A percentile compares a stretch with the other conserved stretches of the same genome.
These are phyloP conservation scores for Artemisia annua DNA, from an alignment of 129 eudicot genomes.

Conservation along the genomic window DNA sequence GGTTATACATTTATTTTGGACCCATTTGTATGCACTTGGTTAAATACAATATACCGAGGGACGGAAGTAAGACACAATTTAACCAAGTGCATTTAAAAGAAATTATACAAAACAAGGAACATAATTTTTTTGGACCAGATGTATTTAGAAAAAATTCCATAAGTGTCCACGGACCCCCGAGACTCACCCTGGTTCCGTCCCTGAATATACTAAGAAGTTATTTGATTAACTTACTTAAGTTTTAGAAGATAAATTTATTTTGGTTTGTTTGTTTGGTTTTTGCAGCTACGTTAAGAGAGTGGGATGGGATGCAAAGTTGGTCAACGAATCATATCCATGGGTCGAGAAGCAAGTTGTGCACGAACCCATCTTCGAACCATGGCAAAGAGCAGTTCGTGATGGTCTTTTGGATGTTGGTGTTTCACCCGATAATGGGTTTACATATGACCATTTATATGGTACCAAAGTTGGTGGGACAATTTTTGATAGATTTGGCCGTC, in stretches of 20 bases:
- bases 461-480: slow-evolving; percentile 92
- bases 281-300: slow-evolving; percentile 52
- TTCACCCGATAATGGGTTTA: slow-evolving; percentile 79
- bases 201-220: too few species aligned
- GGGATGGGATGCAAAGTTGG: slow-evolving; percentile 78
- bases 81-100: too few species aligned
- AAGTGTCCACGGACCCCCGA: too few species aligned
- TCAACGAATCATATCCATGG: slow-evolving; percentile 86
- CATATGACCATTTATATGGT: slow-evolving; percentile 88
- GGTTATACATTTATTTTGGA: slow-evolving; percentile 32
- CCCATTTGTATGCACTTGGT: slow-evolving; percentile 24
- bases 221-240: too few species aligned
- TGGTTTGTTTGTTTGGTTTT: slow-evolving; percentile 55
- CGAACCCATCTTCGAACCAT: slow-evolving; percentile 53
- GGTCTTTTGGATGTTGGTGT: slow-evolving; percentile 69
- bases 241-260: slow-evolving; percentile 41
- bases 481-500: slow-evolving; percentile 68
- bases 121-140: too few species aligned
- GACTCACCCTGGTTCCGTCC: too few species aligned
- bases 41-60: too few species aligned
- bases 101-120: too few species aligned
- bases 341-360: slow-evolving; percentile 76
- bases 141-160: too few species aligned
- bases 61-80: too few species aligned
- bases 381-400: slow-evolving; percentile 74